phyloP scores from a whole-genome alignment of 2,329 filamentous ascomycete species.

The Metarhizium album region DNA sequence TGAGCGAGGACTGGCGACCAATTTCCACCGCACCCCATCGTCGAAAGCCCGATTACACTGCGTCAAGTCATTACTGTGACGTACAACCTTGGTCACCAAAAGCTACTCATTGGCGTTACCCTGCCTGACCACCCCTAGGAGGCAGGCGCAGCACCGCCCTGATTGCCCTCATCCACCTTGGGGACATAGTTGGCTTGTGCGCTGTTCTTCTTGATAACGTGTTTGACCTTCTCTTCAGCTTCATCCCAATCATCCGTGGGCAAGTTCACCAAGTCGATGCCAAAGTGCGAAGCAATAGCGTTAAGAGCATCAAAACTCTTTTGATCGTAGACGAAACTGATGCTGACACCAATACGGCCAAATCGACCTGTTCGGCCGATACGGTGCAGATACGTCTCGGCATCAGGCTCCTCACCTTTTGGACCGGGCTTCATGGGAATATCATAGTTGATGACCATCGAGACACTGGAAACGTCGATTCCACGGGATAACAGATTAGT shows the following conservation, averaged over 20 bases:
- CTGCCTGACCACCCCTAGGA: constrained; percentile 18
- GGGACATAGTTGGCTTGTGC: constrained; percentile 45
- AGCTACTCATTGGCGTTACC: constrained; percentile 4
- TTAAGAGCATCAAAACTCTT: constrained; percentile 70
- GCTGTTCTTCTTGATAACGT: constrained; percentile 62
- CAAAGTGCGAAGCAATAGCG: constrained; percentile 70
- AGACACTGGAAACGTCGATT: constrained; percentile 84
- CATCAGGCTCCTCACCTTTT: constrained; percentile 74
- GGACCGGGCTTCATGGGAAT: constrained; percentile 52
- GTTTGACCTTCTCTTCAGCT: constrained; percentile 73
- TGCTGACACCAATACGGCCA: constrained; percentile 88
- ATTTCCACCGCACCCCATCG: neutral
- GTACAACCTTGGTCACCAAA: neutral
- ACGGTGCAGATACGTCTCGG: constrained; percentile 93
- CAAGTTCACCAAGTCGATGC: constrained; percentile 69
- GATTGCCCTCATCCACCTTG: constrained; percentile 29
- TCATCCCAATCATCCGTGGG: constrained; percentile 84
- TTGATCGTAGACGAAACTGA: constrained; percentile 86
- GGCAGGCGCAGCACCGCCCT: constrained; percentile 14
- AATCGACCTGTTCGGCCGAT: constrained; percentile 96
- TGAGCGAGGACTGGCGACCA: neutral
- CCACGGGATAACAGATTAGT: constrained; percentile 94
- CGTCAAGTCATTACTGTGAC: neutral
- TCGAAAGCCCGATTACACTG: neutral
- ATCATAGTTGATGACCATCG: constrained; percentile 97